Base-by-base conservation (phyloP, 2,329 filamentous ascomycete genomes). In the Phoma sp. region DNA sequence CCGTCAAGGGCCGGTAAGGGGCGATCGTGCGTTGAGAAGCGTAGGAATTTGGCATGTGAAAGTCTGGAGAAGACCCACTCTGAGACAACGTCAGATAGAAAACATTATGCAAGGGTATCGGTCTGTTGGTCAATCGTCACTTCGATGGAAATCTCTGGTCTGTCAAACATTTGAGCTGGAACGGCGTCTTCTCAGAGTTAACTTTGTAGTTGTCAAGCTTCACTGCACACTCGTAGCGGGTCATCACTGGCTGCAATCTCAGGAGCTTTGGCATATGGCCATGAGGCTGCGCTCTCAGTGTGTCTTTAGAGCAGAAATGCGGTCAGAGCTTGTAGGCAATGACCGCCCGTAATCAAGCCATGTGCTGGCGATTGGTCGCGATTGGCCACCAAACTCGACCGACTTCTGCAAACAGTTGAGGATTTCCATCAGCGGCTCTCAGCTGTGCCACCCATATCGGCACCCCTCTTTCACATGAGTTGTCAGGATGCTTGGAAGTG, bases 21-120 rank as follows among this genome's bases (percentile, higher is more conserved):
- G 60, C 61, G 56, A 62, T 61, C 56, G 40, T 46, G 47, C 46
- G 36, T 24, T 37, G 50, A 46, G 47, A 54, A 55, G 58, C 57
- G 55, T 29, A 27, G 42, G 36, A 35, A 48, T 51, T 44, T 61
- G 57, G 36, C 62, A 65, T 62, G 60, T 65, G 62, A 65, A 63
- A 63, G 60, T 59, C 57, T 63, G 60, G 60, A 62, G 60, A 54
- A 57, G 39, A 50, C 50, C 57, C 57, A 57, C 53, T 49, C 46
- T 27, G 29, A n/a, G 33, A 48, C 55, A 48, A 58, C 55, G 18
- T 49, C 46, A 33, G 37, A 25, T 38, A 43, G 47, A 29, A 4
- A 1, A 6, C 6, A 29, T 9, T 9, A 9, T 29, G 9, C 9
- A 9, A 29, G 9, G 9, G 27, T 9, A 29, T 29, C 27, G 9